A percentile compares a stretch with the other conserved stretches of the same genome.
Evolutionary conservation across 2,329 filamentous ascomycete genomes (phyloP).

Genomic region (Fusarium anguioides): DNA sequence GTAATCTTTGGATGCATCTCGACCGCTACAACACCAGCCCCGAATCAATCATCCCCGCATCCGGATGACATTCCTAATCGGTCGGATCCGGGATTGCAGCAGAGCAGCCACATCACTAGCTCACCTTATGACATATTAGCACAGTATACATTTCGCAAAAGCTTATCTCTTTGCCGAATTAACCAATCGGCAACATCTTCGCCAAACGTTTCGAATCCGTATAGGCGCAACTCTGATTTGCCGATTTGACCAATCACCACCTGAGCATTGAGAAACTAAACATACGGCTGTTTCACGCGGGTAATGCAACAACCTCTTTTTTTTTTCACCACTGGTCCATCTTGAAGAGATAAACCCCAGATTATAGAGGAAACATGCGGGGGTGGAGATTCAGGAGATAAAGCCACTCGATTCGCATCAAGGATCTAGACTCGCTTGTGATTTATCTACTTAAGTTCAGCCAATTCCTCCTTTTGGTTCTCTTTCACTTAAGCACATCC

Average conservation of each 20-base stretch:
- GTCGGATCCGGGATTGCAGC: neutral
- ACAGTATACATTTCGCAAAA: neutral
- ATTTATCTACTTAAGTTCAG: constrained; percentile 13
- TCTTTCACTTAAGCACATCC: no score
- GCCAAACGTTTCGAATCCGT: neutral
- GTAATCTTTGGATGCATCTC: no score
- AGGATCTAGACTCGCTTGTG: neutral
- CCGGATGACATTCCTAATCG: neutral
- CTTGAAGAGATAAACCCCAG: constrained; percentile 5
- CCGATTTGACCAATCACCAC: constrained; percentile 31
- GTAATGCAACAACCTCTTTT: neutral
- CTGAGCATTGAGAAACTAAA: neutral
- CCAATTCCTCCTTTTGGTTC: neutral
- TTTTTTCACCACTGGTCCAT: neutral
- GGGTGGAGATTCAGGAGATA: constrained; percentile 22
- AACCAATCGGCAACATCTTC: constrained; percentile 26
- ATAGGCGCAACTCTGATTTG: neutral
- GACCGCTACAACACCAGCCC: no score
- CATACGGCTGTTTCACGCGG: constrained; percentile 14
- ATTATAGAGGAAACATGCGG: constrained; percentile 14
- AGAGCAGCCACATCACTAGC: no score
- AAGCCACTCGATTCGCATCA: neutral
- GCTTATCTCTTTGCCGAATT: constrained; percentile 16
- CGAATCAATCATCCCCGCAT: neutral
- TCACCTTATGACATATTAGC: no score